Evolutionary conservation across 2,329 filamentous ascomycete species (phyloP).

Genomic region (Cercospora beticola): DNA sequence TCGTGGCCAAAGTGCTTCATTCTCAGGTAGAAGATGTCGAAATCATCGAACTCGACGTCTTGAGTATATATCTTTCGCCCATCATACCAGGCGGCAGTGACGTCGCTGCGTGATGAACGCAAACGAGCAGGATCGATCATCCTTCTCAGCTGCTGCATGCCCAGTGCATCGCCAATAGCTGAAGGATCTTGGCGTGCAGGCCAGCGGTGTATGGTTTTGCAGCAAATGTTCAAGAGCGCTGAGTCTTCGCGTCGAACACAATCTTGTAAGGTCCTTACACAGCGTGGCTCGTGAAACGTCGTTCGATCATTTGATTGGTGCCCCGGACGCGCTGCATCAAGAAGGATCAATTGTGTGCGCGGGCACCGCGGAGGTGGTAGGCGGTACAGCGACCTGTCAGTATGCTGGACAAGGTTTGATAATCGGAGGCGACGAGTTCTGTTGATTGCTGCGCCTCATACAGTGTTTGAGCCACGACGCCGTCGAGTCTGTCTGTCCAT

Average conservation of each 20-base stretch:
- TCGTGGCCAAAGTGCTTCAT: not conserved
- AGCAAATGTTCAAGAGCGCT: not conserved
- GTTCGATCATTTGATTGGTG: not conserved
- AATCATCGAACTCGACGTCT: not conserved
- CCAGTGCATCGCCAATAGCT: not conserved
- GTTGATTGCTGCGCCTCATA: not conserved
- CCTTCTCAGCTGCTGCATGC: not conserved
- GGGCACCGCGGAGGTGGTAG: not conserved
- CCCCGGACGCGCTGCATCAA: not conserved
- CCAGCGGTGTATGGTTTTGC: not conserved
- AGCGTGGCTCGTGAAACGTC: not conserved
- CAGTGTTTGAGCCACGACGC: not conserved
- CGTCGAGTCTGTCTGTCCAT: not conserved
- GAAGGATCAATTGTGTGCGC: not conserved
- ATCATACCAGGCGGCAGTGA: not conserved
- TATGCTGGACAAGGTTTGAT: not conserved
- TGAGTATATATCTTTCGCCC: not conserved
- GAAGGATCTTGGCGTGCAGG: not conserved
- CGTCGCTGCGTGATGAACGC: not conserved
- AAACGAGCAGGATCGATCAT: not conserved
- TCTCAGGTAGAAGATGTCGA: not conserved
- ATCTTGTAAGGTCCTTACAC: not conserved
- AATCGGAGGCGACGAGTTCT: not conserved
- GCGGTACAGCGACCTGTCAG: not conserved
- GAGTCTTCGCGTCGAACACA: not conserved